Base-by-base conservation (phyloP, 768 basidiomycete genomes). In the Hypholoma fasciculare region DNA sequence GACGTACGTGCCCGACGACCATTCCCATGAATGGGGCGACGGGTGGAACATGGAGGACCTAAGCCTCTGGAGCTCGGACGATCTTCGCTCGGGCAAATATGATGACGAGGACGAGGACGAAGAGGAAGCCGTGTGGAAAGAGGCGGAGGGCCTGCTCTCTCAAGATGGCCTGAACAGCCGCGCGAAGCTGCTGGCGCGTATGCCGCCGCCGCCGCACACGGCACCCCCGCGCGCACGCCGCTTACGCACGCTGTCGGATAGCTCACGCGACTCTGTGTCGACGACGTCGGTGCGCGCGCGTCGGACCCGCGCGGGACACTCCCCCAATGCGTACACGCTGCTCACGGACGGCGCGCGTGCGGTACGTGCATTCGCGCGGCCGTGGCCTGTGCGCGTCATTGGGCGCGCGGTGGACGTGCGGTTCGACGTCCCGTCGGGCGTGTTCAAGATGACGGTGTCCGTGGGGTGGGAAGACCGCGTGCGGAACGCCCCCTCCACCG, bases 21-120 rank as follows among this genome's bases (percentile, higher is more conserved):
- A 87, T 67, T 79, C 78, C 23, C 93, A 98, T 67, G 76, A 83
- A 67, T 97, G 92, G 92, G 94, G 96, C 13, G 96, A 99, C 72
- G 88, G 88, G 1, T 99, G 96, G 96, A 96, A 98, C 70, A 84
- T 92, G 74, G 96, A 99, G 74, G 96, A 98, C 74, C 71, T 98
- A 58, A 94, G 91, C 62, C 61, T 98, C 13, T 98, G 92, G 92
- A 89, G 88, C 63, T 63, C 71, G 3, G 92, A 94, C 62, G 95
- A 98, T 69, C 60, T 86, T 58, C n/a, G 27, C 44, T 64, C 66
- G 51, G 69, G 63, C 50, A 52, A 54, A 13, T 51, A 53, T 1
- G 61, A 56, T 0, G 60, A 56, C n/a, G 57, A 59, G 57, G 63
- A 66, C 42, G 39, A 57, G 14, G 62, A 56, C 52, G 54, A 62